Percentiles rank a stretch among this genome's conserved stretches.
These are phyloP conservation scores for Agrocybe pediades DNA, from an alignment of 768 basidiomycete species.

Conservation along the genomic window DNA sequence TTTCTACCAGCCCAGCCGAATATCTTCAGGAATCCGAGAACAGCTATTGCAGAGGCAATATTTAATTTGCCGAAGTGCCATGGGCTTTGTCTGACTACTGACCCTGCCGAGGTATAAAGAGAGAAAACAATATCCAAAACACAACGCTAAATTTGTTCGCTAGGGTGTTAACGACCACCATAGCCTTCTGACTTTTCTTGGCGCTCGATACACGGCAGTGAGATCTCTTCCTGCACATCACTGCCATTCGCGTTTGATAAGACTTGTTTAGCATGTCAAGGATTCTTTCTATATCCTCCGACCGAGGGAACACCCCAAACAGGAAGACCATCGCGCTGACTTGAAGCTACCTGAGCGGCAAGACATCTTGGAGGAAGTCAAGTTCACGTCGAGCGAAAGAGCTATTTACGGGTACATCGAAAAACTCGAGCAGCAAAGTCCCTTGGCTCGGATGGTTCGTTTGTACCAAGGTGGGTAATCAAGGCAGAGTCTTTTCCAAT, in stretches of 20 bases:
- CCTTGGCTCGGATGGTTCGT: slow-evolving; percentile 9
- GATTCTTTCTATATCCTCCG: slow-evolving; percentile 7
- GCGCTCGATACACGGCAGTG: neutral
- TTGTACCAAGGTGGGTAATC: slow-evolving; percentile 10
- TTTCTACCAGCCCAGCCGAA: slow-evolving; percentile 11
- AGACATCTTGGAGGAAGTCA: slow-evolving; percentile 2
- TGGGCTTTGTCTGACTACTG: slow-evolving; percentile 12
- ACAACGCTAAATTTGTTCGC: neutral
- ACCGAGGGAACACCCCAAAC: neutral
- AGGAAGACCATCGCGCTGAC: neutral
- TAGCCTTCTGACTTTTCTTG: slow-evolving; percentile 6
- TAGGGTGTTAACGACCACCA: neutral
- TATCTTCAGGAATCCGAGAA: slow-evolving; percentile 8
- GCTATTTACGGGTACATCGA: slow-evolving; percentile 2
- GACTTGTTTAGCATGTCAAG: slow-evolving; percentile 1
- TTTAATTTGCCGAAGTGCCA: slow-evolving; percentile 7
- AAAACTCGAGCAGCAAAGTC: neutral
- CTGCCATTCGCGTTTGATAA: no score
- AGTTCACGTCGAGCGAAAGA: slow-evolving; percentile 2
- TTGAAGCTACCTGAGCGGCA: slow-evolving; percentile 6
- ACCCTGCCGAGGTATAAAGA: slow-evolving; percentile 2
- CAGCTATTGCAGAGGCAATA: slow-evolving; percentile 2
- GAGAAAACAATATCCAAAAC: neutral
- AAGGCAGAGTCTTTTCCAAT: neutral
- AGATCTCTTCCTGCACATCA: neutral